Conservation (phyloP, 495 filamentous ascomycete species). For the Cryomyces antarcticus region DNA sequence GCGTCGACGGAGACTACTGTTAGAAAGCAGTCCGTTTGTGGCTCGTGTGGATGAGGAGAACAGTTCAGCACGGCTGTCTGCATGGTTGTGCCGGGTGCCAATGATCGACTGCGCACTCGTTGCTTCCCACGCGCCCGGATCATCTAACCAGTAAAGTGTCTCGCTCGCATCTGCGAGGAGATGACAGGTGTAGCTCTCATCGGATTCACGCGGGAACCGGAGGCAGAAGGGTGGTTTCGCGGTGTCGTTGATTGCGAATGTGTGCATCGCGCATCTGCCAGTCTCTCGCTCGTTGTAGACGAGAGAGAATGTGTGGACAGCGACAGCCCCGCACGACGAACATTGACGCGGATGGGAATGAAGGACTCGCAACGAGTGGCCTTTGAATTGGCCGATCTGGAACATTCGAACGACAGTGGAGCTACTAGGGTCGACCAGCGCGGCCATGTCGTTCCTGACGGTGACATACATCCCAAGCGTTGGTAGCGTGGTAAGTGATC, state of each 20-base stretch:
- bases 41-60: neutral
- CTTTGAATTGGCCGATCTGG: conserved; percentile 30
- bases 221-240: conserved; percentile 10
- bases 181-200: conserved; percentile 10
- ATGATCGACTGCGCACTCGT: conserved; percentile 17
- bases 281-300: conserved; percentile 12
- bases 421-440: conserved; percentile 31
- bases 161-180: conserved; percentile 15
- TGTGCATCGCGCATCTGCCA: conserved; percentile 12
- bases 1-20: neutral
- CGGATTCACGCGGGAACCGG: conserved; percentile 2
- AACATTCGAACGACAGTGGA: conserved; percentile 34
- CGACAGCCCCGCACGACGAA: conserved; percentile 5
- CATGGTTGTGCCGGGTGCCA: conserved; percentile 16
- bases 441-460: conserved; percentile 26
- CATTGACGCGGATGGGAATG: conserved; percentile 11
- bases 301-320: conserved; percentile 13
- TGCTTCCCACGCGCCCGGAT: conserved; percentile 24
- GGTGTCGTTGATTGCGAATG: conserved; percentile 7
- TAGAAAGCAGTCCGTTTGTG: neutral
- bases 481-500: conserved; percentile 19
- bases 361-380: conserved; percentile 11
- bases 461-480: conserved; percentile 29
- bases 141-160: conserved; percentile 15
- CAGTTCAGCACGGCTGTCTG: neutral